phyloP scores from a whole-genome alignment of 768 basidiomycete genomes.

The Pleurotus djamor region DNA sequence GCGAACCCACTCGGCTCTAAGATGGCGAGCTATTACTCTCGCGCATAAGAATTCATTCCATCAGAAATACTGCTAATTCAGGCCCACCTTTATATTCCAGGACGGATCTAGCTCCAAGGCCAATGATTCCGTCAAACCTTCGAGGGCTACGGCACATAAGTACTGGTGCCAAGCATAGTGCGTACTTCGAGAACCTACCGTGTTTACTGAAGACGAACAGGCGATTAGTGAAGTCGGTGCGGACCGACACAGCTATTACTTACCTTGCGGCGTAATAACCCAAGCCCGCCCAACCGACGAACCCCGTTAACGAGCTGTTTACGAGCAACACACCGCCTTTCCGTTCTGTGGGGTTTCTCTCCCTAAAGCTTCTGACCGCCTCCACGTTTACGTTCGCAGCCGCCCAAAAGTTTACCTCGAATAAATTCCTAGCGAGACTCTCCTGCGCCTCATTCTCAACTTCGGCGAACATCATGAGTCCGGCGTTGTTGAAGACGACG shows the following conservation, averaged over 20 bases:
- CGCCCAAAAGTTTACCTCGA: slow-evolving; percentile 26
- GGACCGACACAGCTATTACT: neutral
- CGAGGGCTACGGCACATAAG: slow-evolving; percentile 20
- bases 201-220: neutral
- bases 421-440: slow-evolving; percentile 15
- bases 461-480: slow-evolving; percentile 15
- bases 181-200: neutral
- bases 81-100: slow-evolving; percentile 28
- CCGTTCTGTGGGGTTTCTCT: slow-evolving; percentile 25
- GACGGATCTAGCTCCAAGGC: slow-evolving; percentile 25
- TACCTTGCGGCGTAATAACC: slow-evolving; percentile 19
- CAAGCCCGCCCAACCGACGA: slow-evolving; percentile 8
- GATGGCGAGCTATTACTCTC: neutral
- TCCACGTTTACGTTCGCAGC: slow-evolving; percentile 23
- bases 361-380: slow-evolving; percentile 31
- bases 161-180: neutral
- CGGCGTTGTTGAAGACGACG: slow-evolving; percentile 16
- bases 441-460: slow-evolving; percentile 17
- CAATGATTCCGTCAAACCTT: slow-evolving; percentile 23
- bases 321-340: slow-evolving; percentile 34
- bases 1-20: neutral
- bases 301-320: slow-evolving; percentile 21
- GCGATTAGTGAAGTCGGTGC: neutral
- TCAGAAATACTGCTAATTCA: neutral
- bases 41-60: neutral